phyloP scores from a whole-genome alignment of 1,139 yeast species.

The Hanseniaspora gamundiae region DNA sequence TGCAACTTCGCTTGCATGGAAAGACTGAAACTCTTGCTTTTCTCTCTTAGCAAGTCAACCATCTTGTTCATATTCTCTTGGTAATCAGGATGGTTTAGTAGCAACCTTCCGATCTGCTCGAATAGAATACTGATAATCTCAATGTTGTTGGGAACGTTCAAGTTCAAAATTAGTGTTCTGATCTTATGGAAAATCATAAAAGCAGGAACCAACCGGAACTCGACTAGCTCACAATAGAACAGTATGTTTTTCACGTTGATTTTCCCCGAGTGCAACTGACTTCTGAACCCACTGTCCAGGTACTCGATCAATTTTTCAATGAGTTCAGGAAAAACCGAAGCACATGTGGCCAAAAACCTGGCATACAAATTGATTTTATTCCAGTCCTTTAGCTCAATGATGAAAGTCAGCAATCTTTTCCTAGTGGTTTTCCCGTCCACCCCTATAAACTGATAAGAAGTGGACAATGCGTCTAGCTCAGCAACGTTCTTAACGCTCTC shows the following conservation, averaged over 20 bases:
- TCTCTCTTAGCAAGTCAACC: constrained; percentile 43
- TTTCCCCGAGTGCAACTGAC: constrained; percentile 41
- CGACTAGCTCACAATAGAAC: constrained; percentile 64
- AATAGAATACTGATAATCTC: constrained; percentile 56
- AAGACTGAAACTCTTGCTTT: constrained; percentile 40
- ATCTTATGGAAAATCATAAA: constrained; percentile 64
- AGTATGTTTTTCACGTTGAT: constrained; percentile 46
- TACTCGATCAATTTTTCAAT: constrained; percentile 43
- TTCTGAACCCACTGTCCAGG: constrained; percentile 49
- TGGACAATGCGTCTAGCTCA: constrained; percentile 44
- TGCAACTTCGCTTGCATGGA: constrained; percentile 46
- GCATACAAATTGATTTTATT: constrained; percentile 39
- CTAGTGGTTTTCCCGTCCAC: constrained; percentile 67
- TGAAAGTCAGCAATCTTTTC: constrained; percentile 44
- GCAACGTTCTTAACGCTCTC: constrained; percentile 36
- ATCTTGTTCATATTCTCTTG: constrained; percentile 48
- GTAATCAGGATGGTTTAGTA: constrained; percentile 52
- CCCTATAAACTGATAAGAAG: constrained; percentile 38
- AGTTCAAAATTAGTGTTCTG: constrained; percentile 39
- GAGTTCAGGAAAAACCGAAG: constrained; percentile 37
- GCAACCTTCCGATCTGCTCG: constrained; percentile 62
- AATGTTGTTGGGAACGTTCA: constrained; percentile 45
- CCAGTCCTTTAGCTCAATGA: constrained; percentile 36
- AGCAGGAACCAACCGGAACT: constrained; percentile 63
- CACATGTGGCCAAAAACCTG: constrained; percentile 55